Conservation (phyloP, 2,329 filamentous ascomycete genomes). For the Whalleya microplaca region DNA sequence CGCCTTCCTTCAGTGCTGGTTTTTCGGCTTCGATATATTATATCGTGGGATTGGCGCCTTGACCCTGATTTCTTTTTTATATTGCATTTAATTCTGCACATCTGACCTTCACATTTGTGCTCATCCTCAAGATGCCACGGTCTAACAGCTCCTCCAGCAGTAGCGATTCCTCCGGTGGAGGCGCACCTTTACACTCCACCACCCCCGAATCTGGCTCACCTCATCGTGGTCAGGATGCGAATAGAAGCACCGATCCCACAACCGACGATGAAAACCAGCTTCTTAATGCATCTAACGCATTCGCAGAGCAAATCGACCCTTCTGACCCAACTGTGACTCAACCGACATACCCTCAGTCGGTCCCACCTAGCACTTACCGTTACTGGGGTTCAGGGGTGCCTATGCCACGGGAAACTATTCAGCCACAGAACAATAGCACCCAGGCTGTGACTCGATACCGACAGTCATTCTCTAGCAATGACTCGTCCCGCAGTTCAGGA, state of each 20-base stretch:
- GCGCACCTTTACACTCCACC: neutral
- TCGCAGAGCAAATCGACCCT: neutral
- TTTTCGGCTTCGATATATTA: neutral
- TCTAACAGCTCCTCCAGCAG: neutral
- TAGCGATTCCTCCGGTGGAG: neutral
- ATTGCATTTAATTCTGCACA: neutral
- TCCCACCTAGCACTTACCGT: constrained; percentile 3
- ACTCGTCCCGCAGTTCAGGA: neutral
- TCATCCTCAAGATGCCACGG: neutral
- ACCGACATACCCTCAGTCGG: constrained; percentile 5
- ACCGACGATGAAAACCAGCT: neutral
- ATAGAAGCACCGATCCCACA: constrained; percentile 11
- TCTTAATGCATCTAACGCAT: constrained; percentile 8
- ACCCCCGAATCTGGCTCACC: neutral
- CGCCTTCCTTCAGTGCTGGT: neutral
- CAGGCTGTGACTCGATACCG: neutral
- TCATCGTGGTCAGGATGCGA: neutral
- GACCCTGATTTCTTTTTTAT: neutral
- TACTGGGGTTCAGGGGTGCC: neutral
- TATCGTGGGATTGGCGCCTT: neutral
- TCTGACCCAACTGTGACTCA: neutral
- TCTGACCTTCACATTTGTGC: neutral
- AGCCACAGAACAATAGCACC: neutral
- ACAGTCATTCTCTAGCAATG: constrained; percentile 2
- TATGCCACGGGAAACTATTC: too few relatives aligned